Evolutionary conservation across 352 stramenopile species (phyloP), one percentile per base, ranked within the genome.

Genomic region (Pythium inflatum): DNA sequence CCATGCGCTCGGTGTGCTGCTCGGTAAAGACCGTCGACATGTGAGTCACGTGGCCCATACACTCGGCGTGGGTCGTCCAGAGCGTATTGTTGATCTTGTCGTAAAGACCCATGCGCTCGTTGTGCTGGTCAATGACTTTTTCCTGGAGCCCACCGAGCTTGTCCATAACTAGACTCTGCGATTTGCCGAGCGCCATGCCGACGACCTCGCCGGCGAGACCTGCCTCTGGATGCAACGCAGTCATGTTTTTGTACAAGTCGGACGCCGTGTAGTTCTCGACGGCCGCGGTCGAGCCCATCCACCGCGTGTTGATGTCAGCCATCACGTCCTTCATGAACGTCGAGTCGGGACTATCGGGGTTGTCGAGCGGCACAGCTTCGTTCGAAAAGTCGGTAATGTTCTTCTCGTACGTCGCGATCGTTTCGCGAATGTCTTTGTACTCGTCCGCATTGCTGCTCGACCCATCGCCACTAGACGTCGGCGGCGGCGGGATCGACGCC

Each of bases 31-130:
- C 33, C 48, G 48, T 67, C 24, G 33, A 38, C 43, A 67, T 57
- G 24, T 67, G 34, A 20, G 51, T 34, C 13, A 67, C 60, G 18
- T 67, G 25, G 31, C 33, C 51, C 60, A 67, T 60, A 34, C 40
- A 60, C 48, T 59, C 60, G 48, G 27, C 51, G 60, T 67, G 60
- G 48, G 59, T 67, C 34, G 60, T 54, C 60, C 60, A 67, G 48
- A 67, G 45, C 24, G 49, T 67, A 25, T 41, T 60, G 60, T 67
- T 58, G 34, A 67, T 53, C n/a, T 27, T 67, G 38, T 67, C 51
- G 60, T 60, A 60, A 34, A 67, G 46, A 18, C 7, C 45, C 48
- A 67, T 58, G 22, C 60, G 60, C 36, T 67, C 60, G 2, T 60
- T 20, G 60, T 67, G 60, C 18, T 67, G 46, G 2, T 22, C 46